A percentile compares a stretch with the other conserved stretches of the same genome.
Evolutionary conservation across 1,139 yeast genomes (phyloP).

Genomic region (Taphrina flavorubra): DNA sequence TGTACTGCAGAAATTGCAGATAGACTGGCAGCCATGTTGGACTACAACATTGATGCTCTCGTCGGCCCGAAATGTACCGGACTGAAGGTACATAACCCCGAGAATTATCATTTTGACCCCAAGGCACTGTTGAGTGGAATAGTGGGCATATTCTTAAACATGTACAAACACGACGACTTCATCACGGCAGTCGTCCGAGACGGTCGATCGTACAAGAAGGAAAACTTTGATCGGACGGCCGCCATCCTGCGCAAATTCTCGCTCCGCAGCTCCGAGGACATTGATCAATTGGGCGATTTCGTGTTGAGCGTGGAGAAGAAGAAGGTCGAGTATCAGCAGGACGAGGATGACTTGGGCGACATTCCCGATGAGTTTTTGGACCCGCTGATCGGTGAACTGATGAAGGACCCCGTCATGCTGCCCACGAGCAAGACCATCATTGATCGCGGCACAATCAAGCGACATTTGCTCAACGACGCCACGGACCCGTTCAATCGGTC

Average conservation of each 20-base stretch:
- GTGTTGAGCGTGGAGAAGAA: conserved; percentile 68
- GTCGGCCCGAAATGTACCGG: conserved; percentile 95
- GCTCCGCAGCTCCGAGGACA: conserved; percentile 61
- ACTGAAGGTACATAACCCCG: conserved; percentile 82
- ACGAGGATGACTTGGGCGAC: conserved; percentile 83
- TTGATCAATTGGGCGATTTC: conserved; percentile 61
- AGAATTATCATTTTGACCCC: conserved; percentile 83
- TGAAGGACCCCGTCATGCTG: conserved; percentile 93
- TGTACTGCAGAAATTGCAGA: conserved; percentile 89
- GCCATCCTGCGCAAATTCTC: conserved; percentile 65
- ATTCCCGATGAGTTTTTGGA: conserved; percentile 96
- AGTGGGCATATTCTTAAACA: conserved; percentile 75
- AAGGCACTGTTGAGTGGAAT: conserved; percentile 70
- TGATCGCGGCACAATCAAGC: conserved; percentile 88
- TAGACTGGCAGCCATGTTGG: conserved; percentile 91
- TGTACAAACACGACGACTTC: conserved; percentile 69
- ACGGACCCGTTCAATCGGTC: conserved; percentile 96
- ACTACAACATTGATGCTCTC: conserved; percentile 83
- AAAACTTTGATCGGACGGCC: conserved; percentile 72
- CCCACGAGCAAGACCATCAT: conserved; percentile 85
- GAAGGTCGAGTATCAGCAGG: conserved; percentile 54
- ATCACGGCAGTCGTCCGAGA: conserved; percentile 84
- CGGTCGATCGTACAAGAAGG: conserved; percentile 77
- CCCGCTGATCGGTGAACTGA: conserved; percentile 91
- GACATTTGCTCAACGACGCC: conserved; percentile 90